Evolutionary conservation across 495 filamentous ascomycete species (phyloP), one percentile per base, ranked within the genome.

Genomic region (Glarea lozoyensis): DNA sequence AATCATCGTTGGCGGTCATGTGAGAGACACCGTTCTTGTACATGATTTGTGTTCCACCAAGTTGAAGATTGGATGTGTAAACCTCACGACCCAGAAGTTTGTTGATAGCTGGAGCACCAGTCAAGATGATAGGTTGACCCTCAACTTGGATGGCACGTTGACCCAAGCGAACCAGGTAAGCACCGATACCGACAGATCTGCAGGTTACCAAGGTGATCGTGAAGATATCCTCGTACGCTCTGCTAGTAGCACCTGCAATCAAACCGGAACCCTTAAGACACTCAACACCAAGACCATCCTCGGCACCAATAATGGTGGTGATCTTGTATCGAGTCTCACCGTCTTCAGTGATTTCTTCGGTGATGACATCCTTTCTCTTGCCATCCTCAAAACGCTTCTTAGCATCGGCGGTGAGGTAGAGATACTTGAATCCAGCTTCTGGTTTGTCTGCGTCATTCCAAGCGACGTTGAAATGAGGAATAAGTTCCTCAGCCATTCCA

Each of bases 31-130:
- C 92, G 60, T 98, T 98, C 69, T 82, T 90, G 78, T 98, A 97
- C 92, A 98, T 98, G 74, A 98, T 98, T 68, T 98, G 92, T 30
- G 92, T 97, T 54, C 92, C 92, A 78, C 92, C 92, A 48, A 98
- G 84, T 71, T 98, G 92, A 48, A 98, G 65, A 75, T 98, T 98
- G 24, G 92, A 97, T 34, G 92, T 94, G 73, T 98, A 98, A 13
- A 98, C 90, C 67, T 98, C 93, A 49, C 92, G 85, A 30, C 92
- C 92, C 38, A 98, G 82, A 52, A 98, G 72, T 72, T 96, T 98
- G 78, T 98, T 98, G 65, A 98, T 84, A 42, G 92, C 92, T 49
- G 86, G 86, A 22, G 92, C 92, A 72, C 92, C 92, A 59, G 92
- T 98, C 45, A 98, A 80, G 56, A 98, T 98, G 67, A 98, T 98